Conservation (phyloP, 306 rosid genomes). For the Vigna angularis region DNA sequence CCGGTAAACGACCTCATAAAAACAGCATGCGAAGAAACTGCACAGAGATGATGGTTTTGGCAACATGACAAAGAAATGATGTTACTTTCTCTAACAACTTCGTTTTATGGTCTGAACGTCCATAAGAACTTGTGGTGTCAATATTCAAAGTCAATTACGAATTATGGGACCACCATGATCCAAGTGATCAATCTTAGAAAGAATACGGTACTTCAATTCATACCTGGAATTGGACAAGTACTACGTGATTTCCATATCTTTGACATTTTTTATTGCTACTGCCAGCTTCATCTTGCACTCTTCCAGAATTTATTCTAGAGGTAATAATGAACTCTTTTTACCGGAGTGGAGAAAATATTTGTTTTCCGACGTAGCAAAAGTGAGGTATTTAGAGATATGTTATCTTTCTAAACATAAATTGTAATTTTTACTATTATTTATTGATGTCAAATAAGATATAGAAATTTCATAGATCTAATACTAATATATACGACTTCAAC, state of each 20-base stretch:
- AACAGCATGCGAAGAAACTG: conserved; percentile 1
- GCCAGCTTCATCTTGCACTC: neutral
- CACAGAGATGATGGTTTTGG: conserved; percentile 24
- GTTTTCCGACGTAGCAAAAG: too few relatives aligned
- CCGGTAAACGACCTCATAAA: neutral
- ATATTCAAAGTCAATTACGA: conserved; percentile 52
- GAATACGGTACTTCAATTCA: neutral
- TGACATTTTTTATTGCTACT: too few relatives aligned
- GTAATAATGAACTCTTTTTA: too few relatives aligned
- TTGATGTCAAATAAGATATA: too few relatives aligned
- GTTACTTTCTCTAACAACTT: conserved; percentile 1
- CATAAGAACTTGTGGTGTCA: conserved; percentile 22
- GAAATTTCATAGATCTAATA: too few relatives aligned
- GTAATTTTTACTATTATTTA: too few relatives aligned
- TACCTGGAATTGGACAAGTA: neutral
- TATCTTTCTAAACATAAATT: too few relatives aligned
- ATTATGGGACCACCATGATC: conserved; percentile 29
- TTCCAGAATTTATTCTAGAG: too few relatives aligned
- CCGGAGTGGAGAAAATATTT: too few relatives aligned
- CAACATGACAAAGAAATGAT: neutral
- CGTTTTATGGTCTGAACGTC: conserved; percentile 31
- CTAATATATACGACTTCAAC: too few relatives aligned
- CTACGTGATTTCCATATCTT: conserved; percentile 9
- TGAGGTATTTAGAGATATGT: too few relatives aligned
- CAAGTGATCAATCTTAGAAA: neutral